Conservation (phyloP, 768 basidiomycete species). For the Boletus edulis region DNA sequence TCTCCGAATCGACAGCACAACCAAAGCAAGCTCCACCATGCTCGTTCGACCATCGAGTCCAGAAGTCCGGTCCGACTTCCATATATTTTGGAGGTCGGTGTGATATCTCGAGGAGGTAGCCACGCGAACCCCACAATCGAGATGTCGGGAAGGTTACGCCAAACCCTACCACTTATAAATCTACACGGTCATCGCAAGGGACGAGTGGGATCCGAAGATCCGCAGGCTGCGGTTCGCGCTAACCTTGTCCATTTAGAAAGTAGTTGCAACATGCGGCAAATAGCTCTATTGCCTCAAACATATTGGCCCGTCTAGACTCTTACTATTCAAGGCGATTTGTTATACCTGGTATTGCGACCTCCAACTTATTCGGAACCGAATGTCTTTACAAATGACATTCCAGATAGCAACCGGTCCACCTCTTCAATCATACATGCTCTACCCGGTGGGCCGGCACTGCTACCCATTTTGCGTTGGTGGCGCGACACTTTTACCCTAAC, state of each 20-base stretch:
- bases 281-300: not conserved
- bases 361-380: not conserved
- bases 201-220: not conserved
- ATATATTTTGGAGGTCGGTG: slow-evolving; percentile 5
- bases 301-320: not conserved
- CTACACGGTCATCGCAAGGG: not conserved
- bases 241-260: slow-evolving; percentile 8
- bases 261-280: not conserved
- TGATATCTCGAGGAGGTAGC: not conserved
- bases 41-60: not conserved
- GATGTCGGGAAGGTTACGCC: not conserved
- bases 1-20: not conserved
- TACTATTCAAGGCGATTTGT: not conserved
- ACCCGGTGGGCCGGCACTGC: too few relatives aligned
- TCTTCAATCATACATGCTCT: too few relatives aligned
- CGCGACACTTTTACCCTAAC: not conserved
- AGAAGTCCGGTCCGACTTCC: not conserved
- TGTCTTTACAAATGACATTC: not conserved
- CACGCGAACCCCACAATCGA: slow-evolving; percentile 7
- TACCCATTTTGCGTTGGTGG: slow-evolving; percentile 3
- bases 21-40: not conserved
- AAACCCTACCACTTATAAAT: not conserved
- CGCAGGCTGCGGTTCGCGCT: not conserved
- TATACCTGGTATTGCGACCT: not conserved
- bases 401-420: not conserved